Percentiles rank a stretch among this genome's conserved stretches.
These are phyloP conservation scores for Serpula lacrymans DNA, from an alignment of 768 basidiomycete species.

Conservation along the genomic window DNA sequence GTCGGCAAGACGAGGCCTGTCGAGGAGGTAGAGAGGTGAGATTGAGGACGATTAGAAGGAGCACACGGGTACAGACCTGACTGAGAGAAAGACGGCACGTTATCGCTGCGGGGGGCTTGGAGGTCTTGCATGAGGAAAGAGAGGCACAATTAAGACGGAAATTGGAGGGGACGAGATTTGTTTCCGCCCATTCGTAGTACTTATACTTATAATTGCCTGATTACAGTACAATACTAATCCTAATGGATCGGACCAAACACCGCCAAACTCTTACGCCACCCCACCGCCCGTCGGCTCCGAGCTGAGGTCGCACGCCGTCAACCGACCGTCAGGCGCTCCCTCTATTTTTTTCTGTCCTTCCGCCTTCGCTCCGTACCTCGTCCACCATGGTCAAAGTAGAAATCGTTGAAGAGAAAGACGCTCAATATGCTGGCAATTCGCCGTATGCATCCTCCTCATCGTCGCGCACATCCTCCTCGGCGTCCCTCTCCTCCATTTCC, in stretches of 20 bases:
- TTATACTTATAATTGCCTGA: constrained; percentile 9
- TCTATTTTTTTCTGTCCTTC: background rate
- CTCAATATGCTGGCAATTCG: constrained; percentile 43
- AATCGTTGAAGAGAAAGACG: constrained; percentile 82
- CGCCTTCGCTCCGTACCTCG: too few relatives aligned
- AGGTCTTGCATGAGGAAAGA: constrained; percentile 29
- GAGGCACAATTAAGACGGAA: constrained; percentile 24
- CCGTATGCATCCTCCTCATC: constrained; percentile 76
- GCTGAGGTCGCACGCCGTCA: background rate
- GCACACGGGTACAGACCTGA: constrained; percentile 22
- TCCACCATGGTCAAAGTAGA: constrained; percentile 87
- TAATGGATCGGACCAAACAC: constrained; percentile 19
- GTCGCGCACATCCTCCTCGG: constrained; percentile 63
- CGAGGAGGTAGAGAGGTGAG: constrained; percentile 6
- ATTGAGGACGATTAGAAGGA: background rate
- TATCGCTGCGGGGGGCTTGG: constrained; percentile 9
- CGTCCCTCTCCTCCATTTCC: constrained; percentile 76
- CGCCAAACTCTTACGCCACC: too few relatives aligned
- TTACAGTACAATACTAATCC: background rate
- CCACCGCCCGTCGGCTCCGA: constrained; percentile 24
- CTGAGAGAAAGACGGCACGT: constrained; percentile 29
- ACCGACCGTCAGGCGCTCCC: too few relatives aligned
- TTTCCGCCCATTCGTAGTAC: constrained; percentile 5
- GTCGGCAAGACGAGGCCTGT: constrained; percentile 61
- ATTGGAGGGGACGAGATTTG: constrained; percentile 11